Evolutionary conservation across 805 yeast genomes (phyloP).

Genomic region (Alloascoidea africana): DNA sequence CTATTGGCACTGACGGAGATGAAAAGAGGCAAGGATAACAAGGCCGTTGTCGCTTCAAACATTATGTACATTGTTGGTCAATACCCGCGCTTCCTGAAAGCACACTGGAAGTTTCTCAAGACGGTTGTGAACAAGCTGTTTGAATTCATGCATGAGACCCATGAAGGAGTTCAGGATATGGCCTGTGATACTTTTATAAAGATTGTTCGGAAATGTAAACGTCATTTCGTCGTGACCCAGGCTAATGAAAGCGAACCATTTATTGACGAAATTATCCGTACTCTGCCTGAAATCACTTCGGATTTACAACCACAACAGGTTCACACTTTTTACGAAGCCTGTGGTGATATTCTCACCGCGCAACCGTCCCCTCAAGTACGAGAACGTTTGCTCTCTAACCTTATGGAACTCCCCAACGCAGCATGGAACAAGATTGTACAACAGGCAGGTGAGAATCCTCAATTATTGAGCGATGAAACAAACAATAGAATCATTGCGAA

Average conservation of each 20-base stretch:
- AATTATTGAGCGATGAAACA: conserved; percentile 46
- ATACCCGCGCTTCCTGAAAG: conserved; percentile 92
- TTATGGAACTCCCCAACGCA: conserved; percentile 84
- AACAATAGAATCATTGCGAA: conserved; percentile 88
- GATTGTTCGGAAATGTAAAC: conserved; percentile 87
- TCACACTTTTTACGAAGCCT: conserved; percentile 94
- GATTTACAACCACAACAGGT: conserved; percentile 96
- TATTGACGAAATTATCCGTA: conserved; percentile 74
- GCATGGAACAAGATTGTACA: conserved; percentile 89
- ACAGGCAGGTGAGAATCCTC: conserved; percentile 75
- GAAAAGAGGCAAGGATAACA: conserved; percentile 95
- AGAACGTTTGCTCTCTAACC: conserved; percentile 54
- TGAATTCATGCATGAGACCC: conserved; percentile 99
- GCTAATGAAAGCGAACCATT: conserved; percentile 80
- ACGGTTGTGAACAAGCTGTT: conserved; percentile 91
- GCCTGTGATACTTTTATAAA: conserved; percentile 98
- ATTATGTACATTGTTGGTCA: conserved; percentile 99
- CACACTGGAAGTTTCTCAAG: conserved; percentile 95
- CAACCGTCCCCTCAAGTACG: conserved; percentile 58
- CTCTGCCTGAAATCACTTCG: conserved; percentile 73
- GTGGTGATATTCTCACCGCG: conserved; percentile 86
- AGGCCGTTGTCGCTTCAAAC: conserved; percentile 98
- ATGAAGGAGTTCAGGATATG: conserved; percentile 99
- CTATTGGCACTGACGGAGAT: conserved; percentile 82
- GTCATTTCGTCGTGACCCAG: conserved; percentile 85